phyloP scores from a whole-genome alignment of 108 stramenopile genomes.

The Asterionellopsis glacialis region DNA sequence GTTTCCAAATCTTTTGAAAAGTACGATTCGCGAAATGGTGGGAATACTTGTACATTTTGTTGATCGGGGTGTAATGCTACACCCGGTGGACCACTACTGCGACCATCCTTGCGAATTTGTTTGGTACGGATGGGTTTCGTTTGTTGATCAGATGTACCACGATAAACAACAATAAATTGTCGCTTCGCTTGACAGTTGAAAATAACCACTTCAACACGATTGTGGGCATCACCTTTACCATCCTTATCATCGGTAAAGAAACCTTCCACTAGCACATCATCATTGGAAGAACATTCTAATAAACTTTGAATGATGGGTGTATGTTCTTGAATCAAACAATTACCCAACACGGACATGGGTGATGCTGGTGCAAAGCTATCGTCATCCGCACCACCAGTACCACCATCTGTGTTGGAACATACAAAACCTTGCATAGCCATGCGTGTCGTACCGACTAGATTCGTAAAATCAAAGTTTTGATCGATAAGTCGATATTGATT shows the following conservation, averaged over 20 bases:
- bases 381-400: constrained; percentile 23
- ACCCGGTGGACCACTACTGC: constrained; percentile 4
- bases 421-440: constrained; percentile 17
- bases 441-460: constrained; percentile 32
- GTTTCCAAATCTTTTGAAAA: constrained; percentile 35
- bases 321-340: constrained; percentile 31
- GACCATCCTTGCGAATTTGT: constrained; percentile 8
- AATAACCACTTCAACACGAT: constrained; percentile 37
- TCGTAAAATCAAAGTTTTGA: constrained; percentile 58
- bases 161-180: constrained; percentile 66
- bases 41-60: constrained; percentile 23
- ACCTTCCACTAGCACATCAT: constrained; percentile 44
- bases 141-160: constrained; percentile 64
- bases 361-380: constrained; percentile 16
- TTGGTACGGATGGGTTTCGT: constrained; percentile 23
- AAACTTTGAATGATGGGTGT: constrained; percentile 49
- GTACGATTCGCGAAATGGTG: constrained; percentile 35
- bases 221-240: too few relatives aligned
- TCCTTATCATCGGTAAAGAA: constrained; percentile 37
- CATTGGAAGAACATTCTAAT: constrained; percentile 28
- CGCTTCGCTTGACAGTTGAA: constrained; percentile 53
- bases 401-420: neutral
- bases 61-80: constrained; percentile 10
- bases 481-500: constrained; percentile 46
- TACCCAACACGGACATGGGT: neutral